Conservation (phyloP, 2,329 filamentous ascomycete genomes). For the Phialemoniopsis sp. region DNA sequence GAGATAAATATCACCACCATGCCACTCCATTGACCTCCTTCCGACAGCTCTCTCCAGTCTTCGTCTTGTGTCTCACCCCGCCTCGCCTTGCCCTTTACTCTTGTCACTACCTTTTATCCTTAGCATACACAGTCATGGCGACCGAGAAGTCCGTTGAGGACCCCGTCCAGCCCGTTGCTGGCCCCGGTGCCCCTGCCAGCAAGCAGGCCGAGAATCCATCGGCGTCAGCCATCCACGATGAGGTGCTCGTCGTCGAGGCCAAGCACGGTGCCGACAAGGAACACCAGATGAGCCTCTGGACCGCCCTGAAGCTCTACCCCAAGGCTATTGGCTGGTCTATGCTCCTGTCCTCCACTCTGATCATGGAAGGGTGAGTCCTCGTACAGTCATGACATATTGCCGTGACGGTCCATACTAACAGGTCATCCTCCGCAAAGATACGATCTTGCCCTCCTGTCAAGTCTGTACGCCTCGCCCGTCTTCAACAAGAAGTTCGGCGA, state of each 20-base stretch:
- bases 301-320: constrained; percentile 3
- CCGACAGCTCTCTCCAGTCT: no score
- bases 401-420: no score
- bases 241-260: neutral
- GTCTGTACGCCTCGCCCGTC: constrained; percentile 40
- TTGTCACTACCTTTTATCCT: no score
- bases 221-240: neutral
- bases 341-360: constrained; percentile 18
- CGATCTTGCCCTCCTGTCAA: constrained; percentile 44
- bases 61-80: no score
- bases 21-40: no score
- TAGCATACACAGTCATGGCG: no score
- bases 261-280: constrained; percentile 6
- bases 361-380: constrained; percentile 34
- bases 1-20: no score
- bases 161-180: no score
- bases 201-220: neutral
- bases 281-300: constrained; percentile 4
- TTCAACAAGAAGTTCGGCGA: constrained; percentile 43
- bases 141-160: no score
- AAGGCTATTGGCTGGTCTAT: constrained; percentile 7
- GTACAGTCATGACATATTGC: no score
- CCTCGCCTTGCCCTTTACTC: no score
- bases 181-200: no score
- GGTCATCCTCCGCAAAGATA: constrained; percentile 21